phyloP scores from a whole-genome alignment of 345 rosid genomes.

The Eucalyptus tenuipes region DNA sequence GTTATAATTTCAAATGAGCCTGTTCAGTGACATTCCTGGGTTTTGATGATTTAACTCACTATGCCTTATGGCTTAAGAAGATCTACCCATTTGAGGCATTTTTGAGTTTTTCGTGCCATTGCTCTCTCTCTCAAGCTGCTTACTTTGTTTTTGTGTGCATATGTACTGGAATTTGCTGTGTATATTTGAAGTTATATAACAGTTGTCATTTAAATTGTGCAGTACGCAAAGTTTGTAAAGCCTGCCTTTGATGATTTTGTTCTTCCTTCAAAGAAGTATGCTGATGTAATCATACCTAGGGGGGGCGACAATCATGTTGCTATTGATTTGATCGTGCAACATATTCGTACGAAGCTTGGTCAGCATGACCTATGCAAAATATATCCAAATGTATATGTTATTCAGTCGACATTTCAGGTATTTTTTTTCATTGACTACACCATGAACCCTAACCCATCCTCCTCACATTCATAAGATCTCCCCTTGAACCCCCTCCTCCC shows the following conservation, averaged over 20 bases:
- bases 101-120: not conserved
- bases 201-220: constrained; percentile 6
- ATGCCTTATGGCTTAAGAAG: not conserved
- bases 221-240: constrained; percentile 98
- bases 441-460: not conserved
- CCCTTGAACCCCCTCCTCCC: not conserved
- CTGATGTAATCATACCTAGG: constrained; percentile 96
- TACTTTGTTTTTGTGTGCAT: not conserved
- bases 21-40: not conserved
- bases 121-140: not conserved
- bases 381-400: constrained; percentile 84
- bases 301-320: constrained; percentile 99
- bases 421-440: not conserved
- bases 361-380: constrained; percentile 99
- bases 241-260: constrained; percentile 98
- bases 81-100: not conserved
- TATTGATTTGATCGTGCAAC: constrained; percentile 94
- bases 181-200: not conserved
- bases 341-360: constrained; percentile 91
- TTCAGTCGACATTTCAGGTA: constrained; percentile 99
- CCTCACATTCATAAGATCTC: not conserved
- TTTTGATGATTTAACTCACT: not conserved
- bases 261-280: constrained; percentile 95
- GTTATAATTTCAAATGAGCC: not conserved
- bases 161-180: not conserved